Conservation (phyloP, 2,329 filamentous ascomycete genomes). For the Didymella keratinophila region DNA sequence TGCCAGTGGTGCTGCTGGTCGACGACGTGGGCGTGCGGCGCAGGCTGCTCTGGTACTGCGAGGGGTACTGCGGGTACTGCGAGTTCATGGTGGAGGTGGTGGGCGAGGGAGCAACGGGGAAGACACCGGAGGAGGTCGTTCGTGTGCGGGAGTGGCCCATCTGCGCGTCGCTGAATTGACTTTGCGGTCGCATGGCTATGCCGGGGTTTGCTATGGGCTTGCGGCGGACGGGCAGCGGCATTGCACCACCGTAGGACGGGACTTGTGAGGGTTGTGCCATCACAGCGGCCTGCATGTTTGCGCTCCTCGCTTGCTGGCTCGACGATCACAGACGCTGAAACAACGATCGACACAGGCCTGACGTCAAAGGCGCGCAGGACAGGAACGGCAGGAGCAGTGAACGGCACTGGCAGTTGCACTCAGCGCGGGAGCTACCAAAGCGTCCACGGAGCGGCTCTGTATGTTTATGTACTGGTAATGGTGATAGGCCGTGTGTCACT, state of each 20-base stretch:
- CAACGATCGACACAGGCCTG: constrained; percentile 34
- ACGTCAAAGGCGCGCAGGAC: constrained; percentile 36
- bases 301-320: constrained; percentile 34
- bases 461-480: constrained; percentile 31
- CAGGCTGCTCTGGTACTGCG: constrained; percentile 46
- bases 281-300: constrained; percentile 40
- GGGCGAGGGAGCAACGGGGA: constrained; percentile 32
- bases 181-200: constrained; percentile 42
- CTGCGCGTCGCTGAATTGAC: constrained; percentile 34
- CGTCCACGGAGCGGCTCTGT: constrained; percentile 19
- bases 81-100: constrained; percentile 40
- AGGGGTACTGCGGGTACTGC: constrained; percentile 46
- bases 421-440: constrained; percentile 14
- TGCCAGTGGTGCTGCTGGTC: constrained; percentile 68
- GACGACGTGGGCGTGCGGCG: constrained; percentile 72
- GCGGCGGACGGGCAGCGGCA: constrained; percentile 40
- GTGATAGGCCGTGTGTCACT: constrained; percentile 27
- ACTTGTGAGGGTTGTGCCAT: constrained; percentile 35
- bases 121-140: constrained; percentile 50
- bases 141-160: constrained; percentile 48
- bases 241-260: constrained; percentile 36
- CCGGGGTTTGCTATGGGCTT: constrained; percentile 47
- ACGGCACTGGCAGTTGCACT: constrained; percentile 13
- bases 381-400: constrained; percentile 25
- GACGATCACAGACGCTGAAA: constrained; percentile 33